Percentiles rank a stretch among this genome's conserved stretches.
phyloP scores from a whole-genome alignment of 2,329 filamentous ascomycete species.

The Colletotrichum destructivum region DNA sequence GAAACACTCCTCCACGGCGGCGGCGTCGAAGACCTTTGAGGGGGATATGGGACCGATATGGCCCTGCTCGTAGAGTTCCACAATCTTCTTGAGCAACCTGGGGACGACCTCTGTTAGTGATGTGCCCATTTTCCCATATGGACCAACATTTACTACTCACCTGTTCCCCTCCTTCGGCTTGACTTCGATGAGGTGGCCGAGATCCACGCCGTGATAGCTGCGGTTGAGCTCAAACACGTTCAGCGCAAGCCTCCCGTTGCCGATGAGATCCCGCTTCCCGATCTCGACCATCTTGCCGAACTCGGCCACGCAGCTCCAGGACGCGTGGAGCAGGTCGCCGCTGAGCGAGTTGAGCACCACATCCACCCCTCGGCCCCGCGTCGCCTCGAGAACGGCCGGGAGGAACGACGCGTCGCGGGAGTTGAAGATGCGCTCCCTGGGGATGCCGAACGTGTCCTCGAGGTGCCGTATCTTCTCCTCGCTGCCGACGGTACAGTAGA shows the following conservation, averaged over 20 bases:
- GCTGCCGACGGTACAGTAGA: conserved; percentile 53
- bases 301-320: conserved; percentile 58
- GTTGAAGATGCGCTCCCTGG: conserved; percentile 49
- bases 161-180: conserved; percentile 21
- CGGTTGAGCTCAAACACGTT: conserved; percentile 46
- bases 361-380: conserved; percentile 48
- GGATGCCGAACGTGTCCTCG: conserved; percentile 47
- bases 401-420: conserved; percentile 50
- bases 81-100: conserved; percentile 14
- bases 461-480: conserved; percentile 51
- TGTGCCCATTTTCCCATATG: too few relatives aligned
- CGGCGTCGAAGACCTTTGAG: conserved; percentile 44
- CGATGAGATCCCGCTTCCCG: conserved; percentile 56
- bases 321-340: conserved; percentile 54
- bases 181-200: conserved; percentile 31
- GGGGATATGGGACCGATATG: conserved; percentile 40
- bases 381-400: conserved; percentile 44
- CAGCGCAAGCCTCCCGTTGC: conserved; percentile 59
- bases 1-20: conserved; percentile 55
- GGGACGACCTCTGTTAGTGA: neutral
- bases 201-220: conserved; percentile 45
- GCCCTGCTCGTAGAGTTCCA: conserved; percentile 27
- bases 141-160: neutral
- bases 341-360: conserved; percentile 55
- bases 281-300: conserved; percentile 60